These are phyloP conservation scores for Calamus simplicifolius DNA, from an alignment of 176 grass and related monocot species.

Conservation along the genomic window DNA sequence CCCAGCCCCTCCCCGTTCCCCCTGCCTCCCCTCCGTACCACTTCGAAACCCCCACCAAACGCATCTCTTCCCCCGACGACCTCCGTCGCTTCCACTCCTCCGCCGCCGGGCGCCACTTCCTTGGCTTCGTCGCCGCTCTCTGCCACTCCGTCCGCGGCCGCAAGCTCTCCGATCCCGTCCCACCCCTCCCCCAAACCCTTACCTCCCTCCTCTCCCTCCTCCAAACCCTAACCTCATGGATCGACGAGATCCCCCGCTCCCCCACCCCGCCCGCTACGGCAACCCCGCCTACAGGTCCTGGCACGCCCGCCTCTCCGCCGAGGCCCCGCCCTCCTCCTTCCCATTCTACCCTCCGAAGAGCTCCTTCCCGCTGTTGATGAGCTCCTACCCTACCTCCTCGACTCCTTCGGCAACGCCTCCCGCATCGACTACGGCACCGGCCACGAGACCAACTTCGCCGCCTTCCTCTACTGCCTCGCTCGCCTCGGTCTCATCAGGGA, in stretches of 20 bases:
- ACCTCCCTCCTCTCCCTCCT: conserved; percentile 46
- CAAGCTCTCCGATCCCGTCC: conserved; percentile 73
- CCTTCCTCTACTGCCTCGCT: conserved; percentile 90
- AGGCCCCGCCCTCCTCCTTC: conserved; percentile 32
- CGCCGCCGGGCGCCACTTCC: conserved; percentile 58
- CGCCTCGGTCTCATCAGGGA: conserved; percentile 61
- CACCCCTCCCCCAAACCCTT: conserved; percentile 36
- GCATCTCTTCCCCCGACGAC: conserved; percentile 51
- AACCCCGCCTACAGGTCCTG: conserved; percentile 84
- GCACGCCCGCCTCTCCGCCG: conserved; percentile 56
- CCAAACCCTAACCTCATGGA: conserved; percentile 36
- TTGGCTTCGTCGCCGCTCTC: conserved; percentile 72
- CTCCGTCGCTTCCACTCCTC: conserved; percentile 56
- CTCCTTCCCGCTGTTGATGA: conserved; percentile 45
- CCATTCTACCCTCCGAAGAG: conserved; percentile 25
- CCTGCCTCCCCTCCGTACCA: conserved; percentile 36
- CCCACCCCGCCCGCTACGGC: conserved; percentile 66
- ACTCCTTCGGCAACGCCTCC: conserved; percentile 83
- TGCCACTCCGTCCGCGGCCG: conserved; percentile 58
- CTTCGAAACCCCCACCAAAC: conserved; percentile 51
- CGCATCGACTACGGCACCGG: conserved; percentile 84
- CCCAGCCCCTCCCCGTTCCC: conserved; percentile 50
- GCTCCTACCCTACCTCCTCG: conserved; percentile 75
- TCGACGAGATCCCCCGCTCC: conserved; percentile 53
- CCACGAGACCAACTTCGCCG: conserved; percentile 82